These are phyloP conservation scores for Calocybe cyanea DNA, from an alignment of 768 basidiomycete genomes.

Conservation along the genomic window DNA sequence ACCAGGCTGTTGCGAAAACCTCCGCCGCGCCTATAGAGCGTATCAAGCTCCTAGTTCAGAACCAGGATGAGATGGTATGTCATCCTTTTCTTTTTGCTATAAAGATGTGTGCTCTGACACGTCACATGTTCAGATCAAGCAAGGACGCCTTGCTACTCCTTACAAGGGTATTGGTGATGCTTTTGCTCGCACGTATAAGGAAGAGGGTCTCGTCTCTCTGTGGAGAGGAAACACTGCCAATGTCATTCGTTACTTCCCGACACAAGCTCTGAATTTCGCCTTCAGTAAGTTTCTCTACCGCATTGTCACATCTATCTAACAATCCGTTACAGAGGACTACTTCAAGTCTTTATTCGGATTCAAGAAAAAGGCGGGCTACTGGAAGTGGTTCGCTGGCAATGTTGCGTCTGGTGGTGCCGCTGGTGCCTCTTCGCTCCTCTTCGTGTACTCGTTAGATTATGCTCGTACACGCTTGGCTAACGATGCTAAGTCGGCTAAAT, in stretches of 20 bases:
- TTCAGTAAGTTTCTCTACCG: slow-evolving; percentile 71
- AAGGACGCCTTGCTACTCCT: slow-evolving; percentile 92
- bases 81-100: neutral
- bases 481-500: slow-evolving; percentile 94
- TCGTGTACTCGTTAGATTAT: slow-evolving; percentile 99
- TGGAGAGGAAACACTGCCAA: slow-evolving; percentile 99
- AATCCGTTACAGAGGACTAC: slow-evolving; percentile 73
- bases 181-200: slow-evolving; percentile 86
- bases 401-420: slow-evolving; percentile 98
- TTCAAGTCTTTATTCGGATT: slow-evolving; percentile 99
- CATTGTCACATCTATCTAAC: neutral
- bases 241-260: slow-evolving; percentile 99
- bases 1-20: slow-evolving; percentile 96
- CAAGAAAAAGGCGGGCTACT: slow-evolving; percentile 97
- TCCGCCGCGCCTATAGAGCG: slow-evolving; percentile 99
- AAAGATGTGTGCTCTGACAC: slow-evolving; percentile 27
- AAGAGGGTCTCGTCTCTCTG: slow-evolving; percentile 92
- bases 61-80: slow-evolving; percentile 99
- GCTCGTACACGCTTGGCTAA: slow-evolving; percentile 99
- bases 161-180: slow-evolving; percentile 98
- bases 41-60: slow-evolving; percentile 97
- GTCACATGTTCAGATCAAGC: slow-evolving; percentile 78
- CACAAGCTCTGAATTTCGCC: slow-evolving; percentile 99
- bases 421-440: slow-evolving; percentile 97
- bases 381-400: slow-evolving; percentile 98